Conservation (phyloP, 1,284 basidiomycete species). For the Gomphus bonarii region DNA sequence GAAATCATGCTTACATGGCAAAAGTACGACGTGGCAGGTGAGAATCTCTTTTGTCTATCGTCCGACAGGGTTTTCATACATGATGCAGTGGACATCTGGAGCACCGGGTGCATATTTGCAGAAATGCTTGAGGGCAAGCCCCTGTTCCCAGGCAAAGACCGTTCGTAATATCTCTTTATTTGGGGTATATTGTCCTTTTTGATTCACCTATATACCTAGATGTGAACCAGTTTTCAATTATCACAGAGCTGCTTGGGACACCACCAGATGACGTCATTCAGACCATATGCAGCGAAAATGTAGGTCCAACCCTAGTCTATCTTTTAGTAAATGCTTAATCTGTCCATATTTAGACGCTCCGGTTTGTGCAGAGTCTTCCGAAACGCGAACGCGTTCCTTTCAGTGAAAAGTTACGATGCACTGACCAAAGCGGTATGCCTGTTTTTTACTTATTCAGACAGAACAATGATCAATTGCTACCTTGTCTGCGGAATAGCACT, state of each 20-base stretch:
- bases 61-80: not conserved
- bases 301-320: slow-evolving; percentile 21
- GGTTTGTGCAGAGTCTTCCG: slow-evolving; percentile 95
- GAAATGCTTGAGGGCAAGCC: slow-evolving; percentile 99
- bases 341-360: slow-evolving; percentile 67
- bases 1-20: slow-evolving; percentile 99
- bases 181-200: not conserved
- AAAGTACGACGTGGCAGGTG: slow-evolving; percentile 93
- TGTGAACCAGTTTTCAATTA: slow-evolving; percentile 99
- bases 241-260: slow-evolving; percentile 95
- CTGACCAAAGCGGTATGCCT: slow-evolving; percentile 73
- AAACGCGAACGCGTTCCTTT: slow-evolving; percentile 96
- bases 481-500: slow-evolving; percentile 48
- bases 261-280: slow-evolving; percentile 99
- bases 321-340: slow-evolving; percentile 2
- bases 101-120: slow-evolving; percentile 98
- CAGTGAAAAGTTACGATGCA: slow-evolving; percentile 85
- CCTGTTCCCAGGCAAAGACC: slow-evolving; percentile 97
- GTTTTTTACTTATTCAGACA: not conserved
- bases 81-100: slow-evolving; percentile 86
- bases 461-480: not conserved
- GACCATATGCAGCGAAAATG: slow-evolving; percentile 97
- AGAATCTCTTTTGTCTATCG: slow-evolving; percentile 15
- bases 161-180: slow-evolving; percentile 34
- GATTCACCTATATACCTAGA: slow-evolving; percentile 39